Base-by-base conservation (phyloP, 148 eudicot species). In the Rhododendron vialii region DNA sequence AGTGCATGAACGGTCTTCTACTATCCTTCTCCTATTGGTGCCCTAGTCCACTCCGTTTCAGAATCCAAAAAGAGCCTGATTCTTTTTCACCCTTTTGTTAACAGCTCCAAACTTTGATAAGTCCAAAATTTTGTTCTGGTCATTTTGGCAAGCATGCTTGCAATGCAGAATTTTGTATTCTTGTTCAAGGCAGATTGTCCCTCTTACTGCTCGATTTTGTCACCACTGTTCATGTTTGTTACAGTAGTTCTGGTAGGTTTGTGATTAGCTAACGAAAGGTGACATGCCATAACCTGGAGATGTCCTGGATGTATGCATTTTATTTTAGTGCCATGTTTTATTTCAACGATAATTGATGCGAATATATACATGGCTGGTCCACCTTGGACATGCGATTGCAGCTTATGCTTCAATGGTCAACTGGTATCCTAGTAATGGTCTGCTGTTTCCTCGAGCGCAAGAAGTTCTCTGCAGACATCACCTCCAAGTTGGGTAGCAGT, bases 361-460 rank as follows among this genome's bases (percentile, higher is more conserved):
- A 65, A 67, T 85, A 73, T 87, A 65, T 89, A 86, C 81, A 81
- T 91, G 87, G 61, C 87, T 88, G 88, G 36, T 93, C 88, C 88
- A 51, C 71, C 45, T 86, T 89, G 91, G 89, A 86, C 87, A 88
- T 86, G 93, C 90, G 88, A 86, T 91, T 92, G 94, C 95, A 98
- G 98, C 97, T 98, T 88, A 90, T 97, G 89, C 94, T 98, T 93
- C 98, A 98, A 87, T 95, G 99, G 96, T 93, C 96, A 55, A 95
- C 96, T 90, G 99, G 99, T 82, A 95, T 97, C 78, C 90, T 95
- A 82, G 98, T 97, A 82, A 86, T 97, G 89, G 84, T 95, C 82
- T 89, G 94, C 91, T 92, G 96, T 86, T 94, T 95, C 88, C 88
- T 95, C n/a, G 95, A 98, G 91, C 94, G 85, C 87, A 94, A 95